Evolutionary conservation across 1,284 basidiomycete genomes (phyloP), one percentile per base, ranked within the genome.

Genomic region (Meira nashicola): DNA sequence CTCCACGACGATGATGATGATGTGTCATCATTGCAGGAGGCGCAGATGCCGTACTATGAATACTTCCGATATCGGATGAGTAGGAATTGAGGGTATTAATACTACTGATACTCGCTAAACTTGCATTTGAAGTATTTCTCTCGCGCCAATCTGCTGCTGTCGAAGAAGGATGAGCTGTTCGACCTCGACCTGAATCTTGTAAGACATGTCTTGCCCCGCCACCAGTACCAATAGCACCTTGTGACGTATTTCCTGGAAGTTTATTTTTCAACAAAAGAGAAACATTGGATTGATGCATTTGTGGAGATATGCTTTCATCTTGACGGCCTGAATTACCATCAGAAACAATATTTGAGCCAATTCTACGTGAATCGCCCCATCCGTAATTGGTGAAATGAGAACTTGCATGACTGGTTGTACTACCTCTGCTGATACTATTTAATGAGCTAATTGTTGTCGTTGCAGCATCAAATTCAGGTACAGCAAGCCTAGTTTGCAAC

Each of bases 1-100:
- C 28, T 4, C 28, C 28, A 4, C 28, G 4, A 33, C 28, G 28
- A 33, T 15, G 39, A 21, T 58, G 54, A 19, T 21, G 21, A 21
- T 33, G 54, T 23, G 14, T 62, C 17, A 57, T 38, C 21, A 71
- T 50, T 23, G 65, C 67, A 33, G 69, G 67, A 10, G 69, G 69
- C 15, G 69, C 69, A 9, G 69, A 71, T 1, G 67, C 61, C 3
- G 69, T 71, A 46, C 67, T 69, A 44, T 67, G 69, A 59, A 69
- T 63, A 58, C 67, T 69, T 37, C 64, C 64, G 9, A 64, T 59
- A 9, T 64, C 65, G 10, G 69, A 71, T 5, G 61, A 59, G 15
- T 55, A 11, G 15, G 65, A 65, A 44, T 66, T 68, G 0, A 57
- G 25, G 4, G 64, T 62, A 7, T 59, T 64, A 40, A 52, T 55